phyloP scores from a whole-genome alignment of 805 yeast genomes.

The Scheffersomyces ergatensis region DNA sequence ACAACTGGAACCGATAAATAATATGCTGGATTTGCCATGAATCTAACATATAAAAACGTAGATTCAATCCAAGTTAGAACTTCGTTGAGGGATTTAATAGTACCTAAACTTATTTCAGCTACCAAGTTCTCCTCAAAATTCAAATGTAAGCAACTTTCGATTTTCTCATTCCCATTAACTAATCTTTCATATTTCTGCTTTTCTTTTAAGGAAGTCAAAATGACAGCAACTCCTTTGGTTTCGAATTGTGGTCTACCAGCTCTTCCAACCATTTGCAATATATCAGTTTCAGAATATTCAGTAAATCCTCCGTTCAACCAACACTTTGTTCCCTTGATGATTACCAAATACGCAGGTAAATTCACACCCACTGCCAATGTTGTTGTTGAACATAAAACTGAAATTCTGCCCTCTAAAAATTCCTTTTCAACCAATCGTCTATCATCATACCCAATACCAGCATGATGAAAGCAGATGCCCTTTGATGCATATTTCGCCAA shows the following conservation, averaged over 20 bases:
- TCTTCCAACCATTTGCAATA: conserved; percentile 64
- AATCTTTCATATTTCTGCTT: conserved; percentile 39
- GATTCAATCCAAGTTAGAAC: conserved; percentile 46
- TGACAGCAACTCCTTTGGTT: conserved; percentile 46
- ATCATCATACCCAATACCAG: conserved; percentile 51
- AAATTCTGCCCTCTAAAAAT: conserved; percentile 41
- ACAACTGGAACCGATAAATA: conserved; percentile 30
- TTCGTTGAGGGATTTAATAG: conserved; percentile 27
- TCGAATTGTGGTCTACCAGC: conserved; percentile 65
- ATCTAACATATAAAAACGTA: conserved; percentile 50
- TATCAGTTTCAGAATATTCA: conserved; percentile 55
- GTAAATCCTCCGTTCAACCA: conserved; percentile 49
- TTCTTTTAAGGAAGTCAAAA: conserved; percentile 40
- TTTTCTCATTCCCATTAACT: conserved; percentile 37
- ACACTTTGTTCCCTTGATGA: conserved; percentile 61
- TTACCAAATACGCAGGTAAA: conserved; percentile 57
- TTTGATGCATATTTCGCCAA: conserved; percentile 14
- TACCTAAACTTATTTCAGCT: conserved; percentile 23
- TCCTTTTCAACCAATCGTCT: conserved; percentile 43
- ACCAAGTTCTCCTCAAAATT: conserved; percentile 14
- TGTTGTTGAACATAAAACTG: conserved; percentile 54
- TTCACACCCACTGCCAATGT: conserved; percentile 63
- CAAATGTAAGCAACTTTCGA: conserved; percentile 42
- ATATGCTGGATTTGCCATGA: conserved; percentile 34
- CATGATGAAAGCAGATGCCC: conserved; percentile 59